A percentile compares a stretch with the other conserved stretches of the same genome.
phyloP scores from a whole-genome alignment of 2,329 filamentous ascomycete genomes.

The Cladosporium oxysporum region DNA sequence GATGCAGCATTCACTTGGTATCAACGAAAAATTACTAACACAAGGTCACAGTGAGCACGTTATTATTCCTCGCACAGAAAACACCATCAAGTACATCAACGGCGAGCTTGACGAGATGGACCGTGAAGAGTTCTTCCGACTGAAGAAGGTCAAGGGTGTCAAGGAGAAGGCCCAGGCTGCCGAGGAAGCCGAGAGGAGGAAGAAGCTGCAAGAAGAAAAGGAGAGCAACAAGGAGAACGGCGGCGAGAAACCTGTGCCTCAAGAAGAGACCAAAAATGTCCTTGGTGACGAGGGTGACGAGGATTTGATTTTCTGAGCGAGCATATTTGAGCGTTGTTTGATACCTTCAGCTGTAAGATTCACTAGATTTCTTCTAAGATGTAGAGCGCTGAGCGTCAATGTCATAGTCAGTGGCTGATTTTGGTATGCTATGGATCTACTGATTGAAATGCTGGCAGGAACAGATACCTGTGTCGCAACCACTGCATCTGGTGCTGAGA shows the following conservation, averaged over 20 bases:
- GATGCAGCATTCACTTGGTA: neutral
- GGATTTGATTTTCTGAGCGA: conserved; percentile 35
- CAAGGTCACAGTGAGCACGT: conserved; percentile 70
- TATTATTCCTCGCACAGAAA: conserved; percentile 96
- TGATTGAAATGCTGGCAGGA: neutral
- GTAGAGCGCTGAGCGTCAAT: neutral
- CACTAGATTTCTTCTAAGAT: neutral
- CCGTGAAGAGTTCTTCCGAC: conserved; percentile 93
- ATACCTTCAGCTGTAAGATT: conserved; percentile 10
- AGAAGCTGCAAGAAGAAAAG: conserved; percentile 27
- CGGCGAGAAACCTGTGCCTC: conserved; percentile 12
- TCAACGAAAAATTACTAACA: conserved; percentile 25
- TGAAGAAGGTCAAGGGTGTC: conserved; percentile 88
- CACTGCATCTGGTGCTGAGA: neutral
- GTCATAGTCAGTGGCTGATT: neutral
- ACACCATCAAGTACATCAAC: conserved; percentile 99
- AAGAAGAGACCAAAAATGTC: conserved; percentile 33
- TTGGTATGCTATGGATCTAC: neutral
- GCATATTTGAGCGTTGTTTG: conserved; percentile 16
- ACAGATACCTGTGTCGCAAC: too few species aligned
- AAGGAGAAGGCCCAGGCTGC: conserved; percentile 56
- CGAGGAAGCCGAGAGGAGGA: conserved; percentile 36
- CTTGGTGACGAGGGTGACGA: conserved; percentile 40
- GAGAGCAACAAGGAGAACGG: conserved; percentile 36
- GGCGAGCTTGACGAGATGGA: conserved; percentile 97